These are phyloP conservation scores for Pseudognaphalium luteoalbum DNA, from an alignment of 129 eudicot genomes.

Conservation along the genomic window DNA sequence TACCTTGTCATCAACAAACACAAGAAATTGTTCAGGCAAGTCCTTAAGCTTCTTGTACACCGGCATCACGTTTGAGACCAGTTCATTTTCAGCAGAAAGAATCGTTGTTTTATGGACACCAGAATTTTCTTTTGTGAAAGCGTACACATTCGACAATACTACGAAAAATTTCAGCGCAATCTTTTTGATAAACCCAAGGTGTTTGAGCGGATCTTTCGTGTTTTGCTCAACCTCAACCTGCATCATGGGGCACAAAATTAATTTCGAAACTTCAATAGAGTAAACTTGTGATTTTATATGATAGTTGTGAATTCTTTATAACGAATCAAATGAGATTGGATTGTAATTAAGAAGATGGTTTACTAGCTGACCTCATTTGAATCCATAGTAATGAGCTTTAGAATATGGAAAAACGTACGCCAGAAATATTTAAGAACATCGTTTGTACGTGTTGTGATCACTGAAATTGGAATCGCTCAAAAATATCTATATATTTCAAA, in stretches of 20 bases:
- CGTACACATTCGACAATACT: constrained; percentile 43
- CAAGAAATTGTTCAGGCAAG: constrained; percentile 40
- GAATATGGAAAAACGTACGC: background rate
- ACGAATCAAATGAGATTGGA: background rate
- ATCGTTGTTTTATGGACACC: constrained; percentile 47
- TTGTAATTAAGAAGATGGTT: background rate
- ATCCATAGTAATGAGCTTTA: constrained; percentile 17
- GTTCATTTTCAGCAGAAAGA: constrained; percentile 48
- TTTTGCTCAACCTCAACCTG: constrained; percentile 42
- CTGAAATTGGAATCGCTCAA: too few relatives aligned
- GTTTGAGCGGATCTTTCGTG: constrained; percentile 39
- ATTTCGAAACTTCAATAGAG: background rate
- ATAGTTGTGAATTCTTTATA: background rate
- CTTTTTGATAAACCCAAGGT: constrained; percentile 55
- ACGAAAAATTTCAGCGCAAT: constrained; percentile 37
- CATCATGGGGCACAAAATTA: background rate
- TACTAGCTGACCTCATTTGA: constrained; percentile 35
- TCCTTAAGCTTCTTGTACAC: constrained; percentile 47
- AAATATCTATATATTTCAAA: too few relatives aligned
- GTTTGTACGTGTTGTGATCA: background rate
- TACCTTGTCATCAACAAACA: constrained; percentile 71
- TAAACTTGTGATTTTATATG: background rate
- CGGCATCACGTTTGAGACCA: constrained; percentile 46
- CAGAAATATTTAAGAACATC: background rate
- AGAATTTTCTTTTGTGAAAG: constrained; percentile 54